These are phyloP conservation scores for Gynandropsis gynandra DNA, from an alignment of 345 rosid genomes.

Conservation along the genomic window DNA sequence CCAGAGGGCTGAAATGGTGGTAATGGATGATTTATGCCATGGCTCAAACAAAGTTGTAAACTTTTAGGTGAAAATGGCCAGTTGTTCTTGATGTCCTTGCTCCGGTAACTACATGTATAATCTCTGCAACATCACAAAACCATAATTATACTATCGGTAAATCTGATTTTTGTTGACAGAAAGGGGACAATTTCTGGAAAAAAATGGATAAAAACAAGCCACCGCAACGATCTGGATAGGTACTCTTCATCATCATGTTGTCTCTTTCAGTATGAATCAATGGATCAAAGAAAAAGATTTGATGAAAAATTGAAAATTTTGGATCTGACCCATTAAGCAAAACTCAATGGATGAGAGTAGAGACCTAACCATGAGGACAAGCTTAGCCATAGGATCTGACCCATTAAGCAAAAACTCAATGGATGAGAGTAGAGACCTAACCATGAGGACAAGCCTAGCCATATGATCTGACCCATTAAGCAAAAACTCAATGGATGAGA, in stretches of 20 bases:
- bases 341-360: conserved; percentile 26
- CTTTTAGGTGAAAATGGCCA: conserved; percentile 85
- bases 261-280: conserved; percentile 23
- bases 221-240: no score
- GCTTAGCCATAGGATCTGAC: neutral
- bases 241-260: neutral
- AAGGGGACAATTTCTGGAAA: conserved; percentile 14
- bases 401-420: neutral
- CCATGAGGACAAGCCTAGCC: conserved; percentile 15
- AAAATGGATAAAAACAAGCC: no score
- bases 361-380: conserved; percentile 15
- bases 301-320: conserved; percentile 4
- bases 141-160: conserved; percentile 5
- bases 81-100: conserved; percentile 70
- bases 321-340: conserved; percentile 48
- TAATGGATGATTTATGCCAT: conserved; percentile 76
- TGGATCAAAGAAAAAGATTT: conserved; percentile 17
- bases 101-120: conserved; percentile 65
- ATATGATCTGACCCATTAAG: conserved; percentile 13
- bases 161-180: neutral
- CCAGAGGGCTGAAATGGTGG: conserved; percentile 74
- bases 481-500: conserved; percentile 22
- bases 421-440: conserved; percentile 26
- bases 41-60: conserved; percentile 73
- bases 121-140: conserved; percentile 45